Evolutionary conservation across 495 filamentous ascomycete species (phyloP), one percentile per base, ranked within the genome.

Genomic region (Filosporella fistucella): DNA sequence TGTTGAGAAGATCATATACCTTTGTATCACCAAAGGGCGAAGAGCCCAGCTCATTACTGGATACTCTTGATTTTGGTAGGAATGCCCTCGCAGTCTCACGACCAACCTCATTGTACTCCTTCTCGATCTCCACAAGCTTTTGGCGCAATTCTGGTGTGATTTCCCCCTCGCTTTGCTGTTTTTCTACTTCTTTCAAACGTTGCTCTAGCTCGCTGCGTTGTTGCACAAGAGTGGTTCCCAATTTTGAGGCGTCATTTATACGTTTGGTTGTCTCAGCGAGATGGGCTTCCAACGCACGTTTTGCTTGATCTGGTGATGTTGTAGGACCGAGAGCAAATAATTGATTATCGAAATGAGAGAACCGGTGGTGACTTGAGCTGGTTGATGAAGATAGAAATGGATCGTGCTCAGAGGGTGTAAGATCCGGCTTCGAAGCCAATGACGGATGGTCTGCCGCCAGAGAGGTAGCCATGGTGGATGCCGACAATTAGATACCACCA

Each of bases 21-120:
- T 71, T 74, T 42, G 67, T 66, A 33, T 79, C 76, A 21, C 68
- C 70, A 58, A 82, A 80, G 14, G 82, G 81, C 14, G 85, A 85
- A 42, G 75, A 72, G 17, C 67, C 69, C 39, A 78, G 72, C 52
- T 84, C 85, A 48, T 65, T 76, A 46, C 80, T 83, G 34, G 81
- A 75, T 44, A 86, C 78, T 57, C 86, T 74, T 33, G 88, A 80
- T 62, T 91, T 91, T 12, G 93, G 89, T 45, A 97, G 68, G 63
- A 96, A 91, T 6, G 89, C 89, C 40, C 91, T 80, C 35, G 91
- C 86, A 17, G 86, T 90, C 59, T 97, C 91, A 42, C 84, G 78
- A 24, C 90, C 90, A 36, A 96, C 88, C 52, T 97, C 93, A 64
- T 93, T 93, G 64, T 94, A 97, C 52, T 96, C 94, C 63, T 79